Base-by-base conservation (phyloP, 2,329 filamentous ascomycete species). In the Penicillium sp. region DNA sequence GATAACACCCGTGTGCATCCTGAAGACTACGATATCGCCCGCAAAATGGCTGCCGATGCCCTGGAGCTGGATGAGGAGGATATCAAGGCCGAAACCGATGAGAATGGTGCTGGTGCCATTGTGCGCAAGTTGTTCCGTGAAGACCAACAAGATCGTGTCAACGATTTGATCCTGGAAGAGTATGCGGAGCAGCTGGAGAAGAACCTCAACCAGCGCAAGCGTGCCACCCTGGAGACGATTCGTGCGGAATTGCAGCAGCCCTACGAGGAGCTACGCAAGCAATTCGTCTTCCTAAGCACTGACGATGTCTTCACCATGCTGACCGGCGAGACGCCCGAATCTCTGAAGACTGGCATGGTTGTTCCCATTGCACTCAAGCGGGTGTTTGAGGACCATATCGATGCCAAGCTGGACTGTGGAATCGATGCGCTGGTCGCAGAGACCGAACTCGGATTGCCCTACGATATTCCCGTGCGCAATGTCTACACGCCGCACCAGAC, bases 1-100 rank as follows among this genome's bases (percentile, higher is more conserved):
- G 95, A 99, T 77, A 96, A 95, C 73, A 99, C 95, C 49, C 90
- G 95, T 80, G 92, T 99, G 17, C 95, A 99, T 71, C 95, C 95
- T 1, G 95, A 99, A 80, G 95, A 99, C 74, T 99, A 99, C 76
- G 95, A 99, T 68, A 88, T 99, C 62, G 95, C 92, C 51, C 91
- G 94, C 68, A 99, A 99, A 79, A 98, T 99, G 89, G 95, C 95
- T 20, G 95, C 95, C 3, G 95, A 99, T 81, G 95, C 95, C 15
- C 82, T 99, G 50, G 94, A 97, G 73, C 84, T 99, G 66, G 95
- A 99, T 68, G 95, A 99, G 78, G 95, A 99, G 79, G 95, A 99
- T 70, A 92, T 99, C 73, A 96, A 96, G 77, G 92, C 90, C 1
- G 93, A 98, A 78, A 90, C 90, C 5, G 91, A 96, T 65, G 92